phyloP scores from a whole-genome alignment of 208 protist genomes.

The Trypanosoma mega region DNA sequence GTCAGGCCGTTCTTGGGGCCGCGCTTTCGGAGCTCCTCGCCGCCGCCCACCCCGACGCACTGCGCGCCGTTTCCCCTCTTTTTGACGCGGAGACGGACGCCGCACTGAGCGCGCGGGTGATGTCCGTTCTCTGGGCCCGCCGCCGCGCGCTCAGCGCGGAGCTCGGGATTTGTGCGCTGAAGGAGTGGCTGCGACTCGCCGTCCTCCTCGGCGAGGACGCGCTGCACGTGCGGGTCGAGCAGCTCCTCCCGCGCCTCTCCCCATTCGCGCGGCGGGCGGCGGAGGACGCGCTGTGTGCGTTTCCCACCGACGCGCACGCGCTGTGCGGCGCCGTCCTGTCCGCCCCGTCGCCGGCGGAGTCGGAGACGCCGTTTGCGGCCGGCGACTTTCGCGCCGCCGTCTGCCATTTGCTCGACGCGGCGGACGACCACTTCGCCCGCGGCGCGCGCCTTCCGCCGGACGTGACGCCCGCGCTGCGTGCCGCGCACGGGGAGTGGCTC shows the following conservation, averaged over 20 bases:
- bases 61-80: neutral
- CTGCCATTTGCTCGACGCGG: slow-evolving; percentile 67
- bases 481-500: slow-evolving; percentile 33
- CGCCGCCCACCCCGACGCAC: neutral
- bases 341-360: slow-evolving; percentile 30
- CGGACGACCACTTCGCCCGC: too few relatives aligned
- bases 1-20: neutral
- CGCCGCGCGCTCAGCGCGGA: slow-evolving; percentile 44
- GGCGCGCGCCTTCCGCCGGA: slow-evolving; percentile 16
- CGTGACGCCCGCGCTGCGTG: slow-evolving; percentile 23
- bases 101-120: slow-evolving; percentile 38
- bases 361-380: slow-evolving; percentile 29
- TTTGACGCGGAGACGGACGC: neutral
- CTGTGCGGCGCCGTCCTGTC: slow-evolving; percentile 27
- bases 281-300: slow-evolving; percentile 25
- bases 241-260: slow-evolving; percentile 37
- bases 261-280: slow-evolving; percentile 29
- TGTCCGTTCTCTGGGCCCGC: slow-evolving; percentile 44
- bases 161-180: slow-evolving; percentile 46
- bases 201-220: slow-evolving; percentile 45
- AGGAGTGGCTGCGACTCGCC: slow-evolving; percentile 55
- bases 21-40: neutral
- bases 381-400: slow-evolving; percentile 52
- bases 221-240: slow-evolving; percentile 20
- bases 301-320: slow-evolving; percentile 7